Base-by-base conservation (phyloP, 2,329 filamentous ascomycete species). In the Didymella segeticola region DNA sequence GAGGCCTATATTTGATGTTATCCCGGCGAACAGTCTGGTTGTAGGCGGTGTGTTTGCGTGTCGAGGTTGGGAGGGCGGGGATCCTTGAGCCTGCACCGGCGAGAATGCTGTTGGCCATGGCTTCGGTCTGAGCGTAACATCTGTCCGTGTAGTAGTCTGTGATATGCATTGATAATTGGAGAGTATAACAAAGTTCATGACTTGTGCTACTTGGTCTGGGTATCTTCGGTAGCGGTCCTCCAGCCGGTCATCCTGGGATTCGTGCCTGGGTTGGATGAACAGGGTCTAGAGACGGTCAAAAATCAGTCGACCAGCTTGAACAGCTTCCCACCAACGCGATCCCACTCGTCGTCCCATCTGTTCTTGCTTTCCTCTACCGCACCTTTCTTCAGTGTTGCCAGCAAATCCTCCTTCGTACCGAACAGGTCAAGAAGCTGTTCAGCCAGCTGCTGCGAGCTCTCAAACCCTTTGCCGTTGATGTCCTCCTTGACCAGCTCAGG, bases 311-410 rank as follows among this genome's bases (percentile, higher is more conserved):
- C 34, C 20, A 56, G 27, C 47, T 19, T 51, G 39, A 97, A 82
- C 4, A 96, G 75, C 39, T 82, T 83, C 10, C 89, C 91, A 7
- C 93, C 89, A 37, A 96, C 87, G 9, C 84, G 82, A 79, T 96
- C 86, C 95, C 95, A 99, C 71, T 97, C 92, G 62, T 92, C 89
- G 64, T 96, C 89, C 95, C 95, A 99, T 38, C 93, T 83, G 50
- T 88, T 80, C 36, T 80, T 80, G 29, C 91, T 91, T 73, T 98
- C 93, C 58, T 82, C 58, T 25, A 86, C 73, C 1, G 93, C 93
- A 0, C 93, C 92, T 33, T 78, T 69, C 66, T 85, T 89, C 63
- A 96, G 72, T 3, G 34, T 75, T 29, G 77, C 77, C 33, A 97
- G 75, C 65, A 89, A 80, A 8, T 77, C 77, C 6, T 82, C 76